Base-by-base conservation (phyloP, 495 filamentous ascomycete genomes). In the Tuber magnatum region DNA sequence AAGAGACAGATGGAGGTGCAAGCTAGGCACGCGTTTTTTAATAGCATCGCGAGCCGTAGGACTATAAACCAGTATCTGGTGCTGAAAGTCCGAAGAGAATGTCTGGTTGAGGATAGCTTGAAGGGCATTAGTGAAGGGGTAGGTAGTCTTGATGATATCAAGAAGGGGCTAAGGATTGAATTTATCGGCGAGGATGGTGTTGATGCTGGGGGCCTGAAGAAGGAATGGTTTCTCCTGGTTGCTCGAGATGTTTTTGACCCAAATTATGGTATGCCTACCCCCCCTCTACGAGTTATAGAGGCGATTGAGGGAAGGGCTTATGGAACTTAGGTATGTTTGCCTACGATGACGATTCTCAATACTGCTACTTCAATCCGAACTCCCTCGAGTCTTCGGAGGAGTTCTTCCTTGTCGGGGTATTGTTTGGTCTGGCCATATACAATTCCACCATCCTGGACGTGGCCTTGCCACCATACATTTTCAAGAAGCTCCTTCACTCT, bases 381-480 rank as follows among this genome's bases (percentile, higher is more conserved):
- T 92, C 92, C 65, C 92, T 97, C 79, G 94, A 98, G 83, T 94
- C 93, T 0, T 94, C 94, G 12, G 93, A 97, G 81, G 94, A 97
- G 77, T 98, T 92, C 83, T 97, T 94, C 81, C 86, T 98, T 68
- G 92, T 98, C 69, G 94, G 94, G 39, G 92, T 93, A 51, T 84
- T 97, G 43, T 88, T 97, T 40, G 94, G 94, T 5, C 87, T 98
- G 39, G 94, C 94, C 32, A 97, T 98, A 79, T 97, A 98, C 86
- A 97, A 98, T 84, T 96, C 93, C 2, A 98, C 93, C 3, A 97
- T 98, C 79, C 87, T 98, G 9, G 94, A 98, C 81, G 88, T 98
- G 69, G 91, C 92, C 14, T 86, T 98, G 24, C 94, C 94, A 7
- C 93, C 94, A n/a, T 97, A 97, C 82, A 91, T 91, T 2, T 98